A percentile compares a stretch with the other conserved stretches of the same genome.
Evolutionary conservation across 2,329 filamentous ascomycete species (phyloP).

Genomic region (Colletotrichum phormii): DNA sequence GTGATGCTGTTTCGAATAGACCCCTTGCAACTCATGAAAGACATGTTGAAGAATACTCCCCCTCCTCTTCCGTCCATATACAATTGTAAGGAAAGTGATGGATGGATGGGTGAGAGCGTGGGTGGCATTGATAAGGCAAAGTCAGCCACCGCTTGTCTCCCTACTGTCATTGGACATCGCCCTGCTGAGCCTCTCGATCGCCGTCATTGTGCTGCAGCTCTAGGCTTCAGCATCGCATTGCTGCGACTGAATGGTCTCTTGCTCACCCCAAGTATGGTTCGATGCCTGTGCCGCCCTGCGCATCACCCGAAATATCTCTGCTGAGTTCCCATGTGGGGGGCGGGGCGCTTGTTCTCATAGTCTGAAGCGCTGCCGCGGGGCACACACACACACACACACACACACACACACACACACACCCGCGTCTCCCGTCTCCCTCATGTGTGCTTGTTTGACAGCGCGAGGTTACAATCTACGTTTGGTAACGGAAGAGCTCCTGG

Average conservation of each 20-base stretch:
- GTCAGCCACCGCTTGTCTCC: constrained; percentile 1
- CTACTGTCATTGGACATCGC: constrained; percentile 3
- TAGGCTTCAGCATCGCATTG: constrained; percentile 32
- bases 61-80: background rate
- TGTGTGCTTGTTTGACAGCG: background rate
- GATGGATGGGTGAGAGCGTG: background rate
- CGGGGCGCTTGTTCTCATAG: background rate
- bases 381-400: background rate
- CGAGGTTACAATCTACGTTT: background rate
- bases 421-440: background rate
- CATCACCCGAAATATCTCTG: background rate
- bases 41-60: background rate
- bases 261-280: background rate
- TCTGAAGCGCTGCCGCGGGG: background rate
- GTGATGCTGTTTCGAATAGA: background rate
- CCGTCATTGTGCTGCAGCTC: constrained; percentile 16
- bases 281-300: background rate
- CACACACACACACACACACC: background rate
- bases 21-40: background rate
- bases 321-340: too few species aligned
- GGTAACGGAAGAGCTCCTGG: background rate
- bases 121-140: constrained; percentile 19
- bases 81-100: background rate
- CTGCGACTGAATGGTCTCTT: background rate
- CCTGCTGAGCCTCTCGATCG: constrained; percentile 18